A percentile compares a stretch with the other conserved stretches of the same genome.
Conservation (phyloP, 495 filamentous ascomycete species). For the Penicillium herquei region DNA sequence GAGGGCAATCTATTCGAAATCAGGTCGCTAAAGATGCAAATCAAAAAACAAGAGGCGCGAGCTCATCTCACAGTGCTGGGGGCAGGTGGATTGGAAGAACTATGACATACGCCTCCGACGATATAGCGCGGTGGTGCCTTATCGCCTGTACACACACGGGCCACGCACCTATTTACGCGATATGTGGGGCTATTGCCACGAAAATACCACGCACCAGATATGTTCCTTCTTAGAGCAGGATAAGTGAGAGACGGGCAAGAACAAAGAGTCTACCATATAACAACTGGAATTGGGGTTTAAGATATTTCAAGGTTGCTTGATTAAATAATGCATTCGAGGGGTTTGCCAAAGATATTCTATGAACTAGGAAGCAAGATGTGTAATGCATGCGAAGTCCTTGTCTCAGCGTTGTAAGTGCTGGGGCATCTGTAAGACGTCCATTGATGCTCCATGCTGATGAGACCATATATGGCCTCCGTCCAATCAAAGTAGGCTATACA, state of each 20-base stretch:
- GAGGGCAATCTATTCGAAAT: slow-evolving; percentile 6
- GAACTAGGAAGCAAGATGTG: not conserved
- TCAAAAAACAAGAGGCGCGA: slow-evolving; percentile 14
- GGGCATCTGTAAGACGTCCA: not conserved
- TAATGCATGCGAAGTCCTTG: slow-evolving; percentile 1
- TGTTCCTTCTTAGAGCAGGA: not conserved
- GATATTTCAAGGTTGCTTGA: not conserved
- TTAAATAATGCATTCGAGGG: not conserved
- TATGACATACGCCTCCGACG: slow-evolving; percentile 30
- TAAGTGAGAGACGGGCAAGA: not conserved
- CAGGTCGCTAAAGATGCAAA: slow-evolving; percentile 14
- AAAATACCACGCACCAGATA: slow-evolving; percentile 9
- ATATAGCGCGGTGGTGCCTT: slow-evolving; percentile 19
- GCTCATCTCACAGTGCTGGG: slow-evolving; percentile 27
- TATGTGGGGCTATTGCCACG: not conserved
- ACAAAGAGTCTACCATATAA: too few relatives aligned
- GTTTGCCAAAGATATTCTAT: slow-evolving; percentile 1
- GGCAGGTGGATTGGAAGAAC: slow-evolving; percentile 20
- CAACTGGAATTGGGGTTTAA: not conserved
- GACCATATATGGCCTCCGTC: not conserved
- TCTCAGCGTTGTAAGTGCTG: not conserved
- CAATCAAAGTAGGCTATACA: slow-evolving; percentile 24
- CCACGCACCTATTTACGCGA: slow-evolving; percentile 7
- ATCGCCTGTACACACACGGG: slow-evolving; percentile 21
- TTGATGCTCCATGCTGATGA: not conserved